Base-by-base conservation (phyloP, 2,329 filamentous ascomycete genomes). In the Apiospora sp. region DNA sequence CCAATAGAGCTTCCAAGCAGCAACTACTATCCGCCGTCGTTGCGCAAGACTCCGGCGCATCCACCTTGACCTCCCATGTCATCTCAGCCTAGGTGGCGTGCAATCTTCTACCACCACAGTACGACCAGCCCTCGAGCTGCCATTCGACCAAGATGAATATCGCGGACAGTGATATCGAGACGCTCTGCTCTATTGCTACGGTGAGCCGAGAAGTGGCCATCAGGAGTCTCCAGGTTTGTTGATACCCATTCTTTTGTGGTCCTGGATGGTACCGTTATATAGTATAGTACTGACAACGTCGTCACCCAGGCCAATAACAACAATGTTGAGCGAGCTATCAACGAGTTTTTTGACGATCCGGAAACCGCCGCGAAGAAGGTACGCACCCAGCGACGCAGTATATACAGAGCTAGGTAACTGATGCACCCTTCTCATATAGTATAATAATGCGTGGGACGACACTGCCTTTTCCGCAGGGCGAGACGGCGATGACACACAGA, bases 361-460 rank as follows among this genome's bases (percentile, higher is more conserved):
- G 79, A 81, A 19, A 78, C 76, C 68, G 51, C 24, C 68, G 58
- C 34, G 58, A 41, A 64, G 19, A 64, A 64, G 58, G 58, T 64
- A 64, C 34, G 58, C 58, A 13, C 58, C 8, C n/a, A 64, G 13
- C 34, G 10, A 37, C 12, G n/a, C 41, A 61, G 58, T 34, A 10
- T 34, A 71, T 13, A 24, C 76, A 74, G 70, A 75, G 46, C 71
- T 73, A 49, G 71, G 30, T 70, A 61, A 41, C 73, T 87, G 85
- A 88, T 88, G 73, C 82, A 80, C 70, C 84, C 41, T 68, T 30
- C 24, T 12, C 46, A 22, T 30, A 30, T 30, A 87, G 78, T 89
- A 90, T 75, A 81, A 80, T n/a, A 37, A n/a, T 41, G 58, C 58
- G 41, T 92, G 89, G 89, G 86, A 90, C 73, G 89, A 92, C 71